phyloP scores from a whole-genome alignment of 345 rosid genomes.

The Cardamine resedifolia region DNA sequence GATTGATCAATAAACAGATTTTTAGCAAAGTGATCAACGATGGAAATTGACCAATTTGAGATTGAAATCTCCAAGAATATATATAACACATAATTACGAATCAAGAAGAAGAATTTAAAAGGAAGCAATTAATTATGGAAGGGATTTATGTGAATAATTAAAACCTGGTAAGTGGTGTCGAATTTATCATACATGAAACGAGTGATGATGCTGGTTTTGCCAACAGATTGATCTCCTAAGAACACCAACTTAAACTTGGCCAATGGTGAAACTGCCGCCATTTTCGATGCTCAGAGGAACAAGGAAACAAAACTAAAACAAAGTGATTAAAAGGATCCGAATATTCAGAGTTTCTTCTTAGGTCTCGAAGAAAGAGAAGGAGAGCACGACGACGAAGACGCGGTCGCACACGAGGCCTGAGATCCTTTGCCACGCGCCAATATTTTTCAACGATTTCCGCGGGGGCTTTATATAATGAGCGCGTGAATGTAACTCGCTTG shows the following conservation, averaged over 20 bases:
- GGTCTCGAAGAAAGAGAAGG: slow-evolving; percentile 7
- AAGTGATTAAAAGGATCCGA: slow-evolving; percentile 13
- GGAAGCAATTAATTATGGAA: not conserved
- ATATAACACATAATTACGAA: no score
- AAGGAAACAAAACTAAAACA: not conserved
- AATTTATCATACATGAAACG: slow-evolving; percentile 94
- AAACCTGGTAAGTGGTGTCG: slow-evolving; percentile 82
- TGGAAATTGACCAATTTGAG: not conserved
- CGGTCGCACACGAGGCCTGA: slow-evolving; percentile 20
- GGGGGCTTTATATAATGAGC: not conserved
- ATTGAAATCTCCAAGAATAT: not conserved
- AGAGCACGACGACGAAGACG: slow-evolving; percentile 37
- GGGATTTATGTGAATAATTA: not conserved
- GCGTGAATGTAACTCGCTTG: not conserved
- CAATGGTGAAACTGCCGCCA: slow-evolving; percentile 73
- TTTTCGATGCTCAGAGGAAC: slow-evolving; percentile 17
- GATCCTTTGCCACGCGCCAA: slow-evolving; percentile 15
- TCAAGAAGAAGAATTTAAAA: not conserved
- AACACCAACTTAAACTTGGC: slow-evolving; percentile 81
- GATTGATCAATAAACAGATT: not conserved
- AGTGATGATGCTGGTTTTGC: slow-evolving; percentile 91
- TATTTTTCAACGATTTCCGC: slow-evolving; percentile 7
- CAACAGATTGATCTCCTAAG: slow-evolving; percentile 85
- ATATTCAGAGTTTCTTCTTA: not conserved
- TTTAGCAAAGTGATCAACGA: not conserved